These are phyloP conservation scores for Fusarium falciforme DNA, from an alignment of 2,329 filamentous ascomycete species.

Conservation along the genomic window DNA sequence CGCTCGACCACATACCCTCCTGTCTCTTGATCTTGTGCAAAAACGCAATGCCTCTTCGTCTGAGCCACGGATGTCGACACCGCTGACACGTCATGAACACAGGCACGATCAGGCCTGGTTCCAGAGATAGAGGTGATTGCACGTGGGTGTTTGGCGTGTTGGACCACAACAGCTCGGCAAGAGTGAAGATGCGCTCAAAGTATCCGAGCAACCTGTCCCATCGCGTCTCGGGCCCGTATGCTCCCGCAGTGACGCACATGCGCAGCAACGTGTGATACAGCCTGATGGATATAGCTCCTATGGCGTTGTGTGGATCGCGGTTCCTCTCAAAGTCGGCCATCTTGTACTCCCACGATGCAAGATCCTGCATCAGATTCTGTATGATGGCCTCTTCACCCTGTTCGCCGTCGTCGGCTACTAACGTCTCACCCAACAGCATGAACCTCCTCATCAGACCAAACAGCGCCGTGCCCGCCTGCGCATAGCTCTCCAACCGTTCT, in stretches of 20 bases:
- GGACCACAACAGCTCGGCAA: constrained; percentile 30
- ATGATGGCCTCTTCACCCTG: background rate
- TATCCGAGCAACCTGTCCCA: constrained; percentile 45
- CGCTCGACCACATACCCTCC: constrained; percentile 49
- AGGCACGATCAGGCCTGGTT: constrained; percentile 48
- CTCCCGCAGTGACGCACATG: constrained; percentile 25
- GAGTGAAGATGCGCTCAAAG: constrained; percentile 44
- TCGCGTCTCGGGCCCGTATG: constrained; percentile 41
- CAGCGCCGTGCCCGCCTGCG: constrained; percentile 36
- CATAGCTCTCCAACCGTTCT: constrained; percentile 30
- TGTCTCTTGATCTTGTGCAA: constrained; percentile 44
- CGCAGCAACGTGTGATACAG: constrained; percentile 46
- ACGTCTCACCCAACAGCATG: constrained; percentile 34
- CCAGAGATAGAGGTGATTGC: constrained; percentile 44
- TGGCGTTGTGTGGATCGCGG: constrained; percentile 11
- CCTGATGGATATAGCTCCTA: constrained; percentile 36
- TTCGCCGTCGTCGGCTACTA: background rate
- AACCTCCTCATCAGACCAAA: constrained; percentile 36
- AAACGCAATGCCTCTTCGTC: constrained; percentile 42
- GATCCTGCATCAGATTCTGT: constrained; percentile 13
- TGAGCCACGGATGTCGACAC: constrained; percentile 47
- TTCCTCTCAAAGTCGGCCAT: constrained; percentile 39
- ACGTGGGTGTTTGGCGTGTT: constrained; percentile 23
- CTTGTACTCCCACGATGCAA: constrained; percentile 37
- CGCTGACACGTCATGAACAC: constrained; percentile 42